A percentile compares a stretch with the other conserved stretches of the same genome.
Conservation (phyloP, 371 early-diverging fungal genomes). For the Mucor lusitanicus region DNA sequence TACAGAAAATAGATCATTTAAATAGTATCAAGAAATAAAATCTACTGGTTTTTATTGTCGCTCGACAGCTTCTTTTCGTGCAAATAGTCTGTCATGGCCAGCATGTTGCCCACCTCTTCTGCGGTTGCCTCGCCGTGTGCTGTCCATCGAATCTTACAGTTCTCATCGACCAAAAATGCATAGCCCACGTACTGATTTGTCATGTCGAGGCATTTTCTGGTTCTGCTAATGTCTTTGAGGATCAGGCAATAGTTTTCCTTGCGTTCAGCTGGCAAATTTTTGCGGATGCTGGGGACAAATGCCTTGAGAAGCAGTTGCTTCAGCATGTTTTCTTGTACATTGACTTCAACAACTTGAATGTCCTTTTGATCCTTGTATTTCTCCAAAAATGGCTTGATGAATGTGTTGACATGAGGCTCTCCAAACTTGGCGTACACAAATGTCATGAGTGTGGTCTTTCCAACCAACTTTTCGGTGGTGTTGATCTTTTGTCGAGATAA, state of each 20-base stretch:
- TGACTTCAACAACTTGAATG: constrained; percentile 49
- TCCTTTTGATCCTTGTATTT: constrained; percentile 37
- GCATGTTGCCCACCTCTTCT: constrained; percentile 64
- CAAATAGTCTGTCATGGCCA: constrained; percentile 52
- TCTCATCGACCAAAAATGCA: constrained; percentile 73
- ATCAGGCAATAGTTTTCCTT: constrained; percentile 66
- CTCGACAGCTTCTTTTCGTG: constrained; percentile 24
- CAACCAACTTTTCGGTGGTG: constrained; percentile 56
- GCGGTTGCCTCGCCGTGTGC: constrained; percentile 78
- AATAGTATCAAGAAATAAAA: constrained; percentile 15
- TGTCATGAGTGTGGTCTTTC: constrained; percentile 63
- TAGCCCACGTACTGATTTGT: constrained; percentile 79
- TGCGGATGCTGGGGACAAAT: constrained; percentile 64
- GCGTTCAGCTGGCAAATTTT: constrained; percentile 56
- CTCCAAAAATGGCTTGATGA: constrained; percentile 53
- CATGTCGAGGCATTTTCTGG: constrained; percentile 66
- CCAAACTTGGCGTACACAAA: constrained; percentile 75
- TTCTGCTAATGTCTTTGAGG: constrained; percentile 59
- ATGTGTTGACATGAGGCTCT: constrained; percentile 66
- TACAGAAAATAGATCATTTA: constrained; percentile 49
- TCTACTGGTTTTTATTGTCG: constrained; percentile 3
- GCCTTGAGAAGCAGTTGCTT: constrained; percentile 66
- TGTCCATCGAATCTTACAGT: constrained; percentile 82
- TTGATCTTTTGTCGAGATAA: constrained; percentile 56
- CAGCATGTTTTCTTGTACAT: constrained; percentile 64